Percentiles rank a stretch among this genome's conserved stretches.
These are phyloP conservation scores for Boletus putidus DNA, from an alignment of 1,284 basidiomycete genomes.

Conservation along the genomic window DNA sequence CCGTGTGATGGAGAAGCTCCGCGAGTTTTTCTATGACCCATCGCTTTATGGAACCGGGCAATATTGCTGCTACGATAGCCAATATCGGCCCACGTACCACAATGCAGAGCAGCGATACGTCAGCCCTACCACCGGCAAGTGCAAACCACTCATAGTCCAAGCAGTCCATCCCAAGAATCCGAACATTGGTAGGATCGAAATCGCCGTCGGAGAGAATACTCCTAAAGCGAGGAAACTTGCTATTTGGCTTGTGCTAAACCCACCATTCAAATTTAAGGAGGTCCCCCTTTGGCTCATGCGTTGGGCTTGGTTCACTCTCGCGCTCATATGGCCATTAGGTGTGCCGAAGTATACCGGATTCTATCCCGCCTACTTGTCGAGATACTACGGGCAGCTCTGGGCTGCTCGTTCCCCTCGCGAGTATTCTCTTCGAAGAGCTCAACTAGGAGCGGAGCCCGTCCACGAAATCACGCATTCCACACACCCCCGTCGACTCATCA, in stretches of 20 bases:
- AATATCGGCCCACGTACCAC: constrained; percentile 24
- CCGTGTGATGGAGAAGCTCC: constrained; percentile 1
- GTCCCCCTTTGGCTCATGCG: constrained; percentile 18
- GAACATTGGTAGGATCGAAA: background rate
- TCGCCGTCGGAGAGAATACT: background rate
- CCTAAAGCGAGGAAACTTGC: constrained; percentile 20
- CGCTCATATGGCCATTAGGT: constrained; percentile 23
- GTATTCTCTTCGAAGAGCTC: constrained; percentile 23
- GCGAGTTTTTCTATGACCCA: background rate
- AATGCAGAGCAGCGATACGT: constrained; percentile 24
- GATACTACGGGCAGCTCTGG: constrained; percentile 32
- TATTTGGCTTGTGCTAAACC: constrained; percentile 19
- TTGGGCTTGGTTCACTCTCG: constrained; percentile 26
- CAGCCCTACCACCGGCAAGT: constrained; percentile 27
- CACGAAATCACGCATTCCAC: constrained; percentile 21
- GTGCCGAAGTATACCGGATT: constrained; percentile 2
- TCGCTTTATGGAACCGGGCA: background rate
- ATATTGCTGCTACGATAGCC: constrained; percentile 23
- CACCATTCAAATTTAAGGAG: background rate
- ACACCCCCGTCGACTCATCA: constrained; percentile 25
- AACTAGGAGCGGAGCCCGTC: constrained; percentile 9
- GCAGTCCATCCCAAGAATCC: constrained; percentile 15
- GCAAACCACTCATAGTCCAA: constrained; percentile 30
- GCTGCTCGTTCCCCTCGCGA: constrained; percentile 28
- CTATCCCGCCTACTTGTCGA: constrained; percentile 25